Percentiles rank a stretch among this genome's conserved stretches.
Evolutionary conservation across 108 stramenopile genomes (phyloP).

Genomic region (Mediolabrus comicus): DNA sequence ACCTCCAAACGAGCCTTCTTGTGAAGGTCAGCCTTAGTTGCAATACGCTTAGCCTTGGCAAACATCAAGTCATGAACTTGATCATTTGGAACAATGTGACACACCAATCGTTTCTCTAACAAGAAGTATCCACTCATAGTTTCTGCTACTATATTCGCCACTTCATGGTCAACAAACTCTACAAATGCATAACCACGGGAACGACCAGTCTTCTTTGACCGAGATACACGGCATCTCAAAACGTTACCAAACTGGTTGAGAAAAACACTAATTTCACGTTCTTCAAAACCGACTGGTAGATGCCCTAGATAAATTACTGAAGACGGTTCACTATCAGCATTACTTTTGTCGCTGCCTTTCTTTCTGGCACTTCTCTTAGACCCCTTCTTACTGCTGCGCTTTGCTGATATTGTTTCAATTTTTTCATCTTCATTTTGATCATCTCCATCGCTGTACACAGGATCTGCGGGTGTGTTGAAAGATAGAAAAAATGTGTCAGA

Average conservation of each 20-base stretch:
- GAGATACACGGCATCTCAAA: constrained; percentile 70
- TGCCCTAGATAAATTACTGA: constrained; percentile 96
- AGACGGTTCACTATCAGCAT: constrained; percentile 29
- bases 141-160: constrained; percentile 92
- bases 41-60: constrained; percentile 21
- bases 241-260: constrained; percentile 95
- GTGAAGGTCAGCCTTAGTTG: constrained; percentile 47
- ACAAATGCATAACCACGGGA: constrained; percentile 95
- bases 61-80: constrained; percentile 63
- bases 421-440: constrained; percentile 33
- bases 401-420: constrained; percentile 28
- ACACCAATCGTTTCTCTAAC: constrained; percentile 86
- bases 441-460: constrained; percentile 64
- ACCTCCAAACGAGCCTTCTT: constrained; percentile 43
- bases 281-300: constrained; percentile 93
- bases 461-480: constrained; percentile 52
- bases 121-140: constrained; percentile 96
- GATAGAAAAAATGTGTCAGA: not conserved
- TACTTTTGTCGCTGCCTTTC: constrained; percentile 11
- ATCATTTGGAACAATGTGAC: constrained; percentile 76
- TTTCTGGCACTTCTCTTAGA: constrained; percentile 27
- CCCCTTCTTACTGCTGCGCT: constrained; percentile 37
- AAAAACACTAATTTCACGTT: constrained; percentile 86
- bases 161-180: constrained; percentile 82
- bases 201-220: constrained; percentile 82